Base-by-base conservation (phyloP, 2,329 filamentous ascomycete genomes). In the Ceratocystis albifundus region DNA sequence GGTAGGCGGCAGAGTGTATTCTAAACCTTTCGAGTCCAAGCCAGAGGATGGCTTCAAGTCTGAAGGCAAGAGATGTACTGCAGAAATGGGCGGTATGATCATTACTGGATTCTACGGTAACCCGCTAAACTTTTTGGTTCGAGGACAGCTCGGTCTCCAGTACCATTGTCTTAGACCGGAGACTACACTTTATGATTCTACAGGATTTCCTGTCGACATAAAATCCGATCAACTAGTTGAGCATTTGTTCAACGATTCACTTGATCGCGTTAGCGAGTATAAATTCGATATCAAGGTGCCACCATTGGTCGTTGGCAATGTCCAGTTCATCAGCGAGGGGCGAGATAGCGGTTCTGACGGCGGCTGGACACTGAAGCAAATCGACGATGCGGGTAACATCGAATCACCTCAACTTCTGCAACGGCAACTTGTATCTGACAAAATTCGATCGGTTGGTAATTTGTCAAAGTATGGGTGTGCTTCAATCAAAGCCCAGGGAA, bases 21-120 rank as follows among this genome's bases (percentile, higher is more conserved):
- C 94, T 65, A 90, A 83, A 65, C 77, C 82, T 28, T 81, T 87
- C 69, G 78, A 79, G 80, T 85, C 78, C 77, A 88, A 78, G 74
- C 82, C 74, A 75, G 79, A 66, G 73, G 79, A 72, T 75, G 77
- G 70, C 2, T 28, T 36, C n/a, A 63, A 17, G 71, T 84, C 73
- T 76, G 76, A 83, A 76, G 81, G 79, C 7, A 82, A 80, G 69
- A 79, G 84, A 63, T 88, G 88, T 72, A 97, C 92, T 22, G 94
- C 90, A 41, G 94, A 99, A 74, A 95, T 96, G 86, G 94, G 94
- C 32, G 94, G 93, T 66, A 96, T 99, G 81, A 97, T 99, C 68
- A 91, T 99, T 69, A 96, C 95, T 44, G 94, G 94, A 0, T 99
- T 97, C 74, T 91, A 97, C 70, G 95, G 95, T 20, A 99, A 99